Percentiles rank a stretch among this genome's conserved stretches.
phyloP scores from a whole-genome alignment of 495 filamentous ascomycete species.

The Chlorociboria aeruginascens region DNA sequence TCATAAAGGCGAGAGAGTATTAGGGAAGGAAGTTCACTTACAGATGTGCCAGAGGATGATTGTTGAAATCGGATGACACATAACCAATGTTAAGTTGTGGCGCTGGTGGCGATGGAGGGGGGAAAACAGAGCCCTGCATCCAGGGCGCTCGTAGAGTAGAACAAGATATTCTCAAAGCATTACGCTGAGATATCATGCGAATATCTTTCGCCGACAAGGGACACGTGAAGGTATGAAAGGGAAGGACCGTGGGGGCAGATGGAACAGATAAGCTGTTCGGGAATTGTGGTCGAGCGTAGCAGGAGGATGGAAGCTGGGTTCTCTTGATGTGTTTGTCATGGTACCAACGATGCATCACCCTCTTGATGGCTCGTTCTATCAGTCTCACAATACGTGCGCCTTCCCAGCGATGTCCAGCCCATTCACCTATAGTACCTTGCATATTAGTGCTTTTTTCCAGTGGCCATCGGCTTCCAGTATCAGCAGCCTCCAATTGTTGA shows the following conservation, averaged over 20 bases:
- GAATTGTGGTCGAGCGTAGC: conserved; percentile 64
- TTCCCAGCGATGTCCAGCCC: conserved; percentile 75
- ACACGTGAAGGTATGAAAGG: conserved; percentile 98
- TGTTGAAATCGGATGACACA: conserved; percentile 98
- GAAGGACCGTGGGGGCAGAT: conserved; percentile 85
- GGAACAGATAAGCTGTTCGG: conserved; percentile 69
- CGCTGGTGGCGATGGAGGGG: conserved; percentile 68
- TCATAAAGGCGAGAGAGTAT: neutral
- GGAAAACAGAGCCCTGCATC: conserved; percentile 71
- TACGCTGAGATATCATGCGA: conserved; percentile 88
- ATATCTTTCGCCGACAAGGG: conserved; percentile 90
- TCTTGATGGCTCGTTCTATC: conserved; percentile 70
- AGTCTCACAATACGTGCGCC: conserved; percentile 78
- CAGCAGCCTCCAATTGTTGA: conserved; percentile 32
- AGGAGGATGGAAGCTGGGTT: conserved; percentile 39
- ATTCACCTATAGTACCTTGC: conserved; percentile 31
- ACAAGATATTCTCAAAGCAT: conserved; percentile 84
- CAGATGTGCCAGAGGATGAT: conserved; percentile 90
- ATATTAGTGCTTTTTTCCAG: conserved; percentile 20
- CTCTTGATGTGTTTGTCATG: conserved; percentile 63
- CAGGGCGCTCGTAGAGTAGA: conserved; percentile 77
- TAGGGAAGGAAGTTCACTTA: conserved; percentile 19
- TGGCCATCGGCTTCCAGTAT: conserved; percentile 24
- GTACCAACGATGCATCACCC: conserved; percentile 79
- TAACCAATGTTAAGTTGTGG: conserved; percentile 87